Evolutionary conservation across 2,329 filamentous ascomycete genomes (phyloP), one percentile per base, ranked within the genome.

Genomic region (Trichoderma sp.): DNA sequence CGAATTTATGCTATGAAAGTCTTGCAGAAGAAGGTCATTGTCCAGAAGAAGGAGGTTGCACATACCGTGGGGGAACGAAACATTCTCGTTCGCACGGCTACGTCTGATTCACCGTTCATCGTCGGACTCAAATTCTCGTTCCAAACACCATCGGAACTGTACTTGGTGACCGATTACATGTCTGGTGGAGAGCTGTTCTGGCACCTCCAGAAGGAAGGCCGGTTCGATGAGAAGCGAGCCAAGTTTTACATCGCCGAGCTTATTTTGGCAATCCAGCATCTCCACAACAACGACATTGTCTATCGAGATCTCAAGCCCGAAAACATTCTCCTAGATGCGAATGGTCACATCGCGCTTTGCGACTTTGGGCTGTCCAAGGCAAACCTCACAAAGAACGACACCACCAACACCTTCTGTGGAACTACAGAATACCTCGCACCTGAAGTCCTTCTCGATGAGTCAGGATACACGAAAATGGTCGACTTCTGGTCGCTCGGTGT

Each of bases 1-100:
- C 91, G 96, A 58, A 98, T 99, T 73, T 99, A 99, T 79, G 96
- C 96, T 73, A 99, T 99, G 96, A 99, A 99, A 82, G 95, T 99
- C 2, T 85, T 99, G 36, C 98, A 96, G 65, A 99, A 99, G 87
- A 99, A 99, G 86, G 96, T 99, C 68, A 99, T 99, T 78, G 96
- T 99, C 30, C 96, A 99, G 83, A 99, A 99, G 88, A 99, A 99
- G 83, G 96, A 99, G 81, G 94, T 99, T 64, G 94, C 95, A 17
- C 96, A 99, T 80, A 99, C 96, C 0, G 91, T 99, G 47, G 96
- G 96, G 75, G 96, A 99, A 83, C 90, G 96, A 73, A 99, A 99
- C 79, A 99, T 99, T 75, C 86, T 99, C 62, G 96, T 99, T 53
- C 92, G 96, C 75, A 99, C 96, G 5, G 96, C 96, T 32, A 98